Percentiles rank a stretch among this genome's conserved stretches.
Conservation (phyloP, 139 green algal genomes). For the Spirogloea muscicola region DNA sequence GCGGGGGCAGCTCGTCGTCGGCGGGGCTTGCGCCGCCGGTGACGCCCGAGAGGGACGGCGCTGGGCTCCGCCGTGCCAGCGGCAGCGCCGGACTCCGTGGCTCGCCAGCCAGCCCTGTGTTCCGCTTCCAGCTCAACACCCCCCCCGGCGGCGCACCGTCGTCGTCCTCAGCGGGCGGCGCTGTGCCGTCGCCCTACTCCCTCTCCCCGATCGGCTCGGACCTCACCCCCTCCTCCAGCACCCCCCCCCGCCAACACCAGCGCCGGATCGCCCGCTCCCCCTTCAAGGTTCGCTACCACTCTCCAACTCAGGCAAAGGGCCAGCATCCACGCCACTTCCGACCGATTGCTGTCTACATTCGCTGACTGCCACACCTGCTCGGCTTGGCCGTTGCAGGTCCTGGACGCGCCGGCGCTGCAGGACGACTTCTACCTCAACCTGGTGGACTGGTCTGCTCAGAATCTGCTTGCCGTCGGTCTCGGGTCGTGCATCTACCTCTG, state of each 20-base stretch:
- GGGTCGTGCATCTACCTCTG: constrained; percentile 93
- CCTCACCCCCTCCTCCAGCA: constrained; percentile 47
- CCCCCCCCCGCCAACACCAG: constrained; percentile 54
- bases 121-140: constrained; percentile 69
- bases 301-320: too few relatives aligned
- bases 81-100: background rate
- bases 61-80: background rate
- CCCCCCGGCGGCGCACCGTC: background rate
- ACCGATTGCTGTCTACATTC: too few relatives aligned
- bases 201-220: constrained; percentile 58
- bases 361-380: too few relatives aligned
- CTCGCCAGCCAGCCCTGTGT: constrained; percentile 31
- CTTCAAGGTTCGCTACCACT: constrained; percentile 71
- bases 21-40: too few relatives aligned
- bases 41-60: constrained; percentile 58
- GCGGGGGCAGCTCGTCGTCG: too few relatives aligned
- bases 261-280: constrained; percentile 84
- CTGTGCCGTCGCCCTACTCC: constrained; percentile 64
- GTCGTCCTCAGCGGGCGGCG: background rate
- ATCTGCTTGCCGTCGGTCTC: constrained; percentile 89
- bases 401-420: constrained; percentile 75
- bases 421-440: constrained; percentile 99
- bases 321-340: too few relatives aligned
- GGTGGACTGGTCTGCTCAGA: constrained; percentile 91
- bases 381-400: too few relatives aligned